Percentiles rank a stretch among this genome's conserved stretches.
Conservation (phyloP, 345 rosid genomes). For the Gossypium anomalum region DNA sequence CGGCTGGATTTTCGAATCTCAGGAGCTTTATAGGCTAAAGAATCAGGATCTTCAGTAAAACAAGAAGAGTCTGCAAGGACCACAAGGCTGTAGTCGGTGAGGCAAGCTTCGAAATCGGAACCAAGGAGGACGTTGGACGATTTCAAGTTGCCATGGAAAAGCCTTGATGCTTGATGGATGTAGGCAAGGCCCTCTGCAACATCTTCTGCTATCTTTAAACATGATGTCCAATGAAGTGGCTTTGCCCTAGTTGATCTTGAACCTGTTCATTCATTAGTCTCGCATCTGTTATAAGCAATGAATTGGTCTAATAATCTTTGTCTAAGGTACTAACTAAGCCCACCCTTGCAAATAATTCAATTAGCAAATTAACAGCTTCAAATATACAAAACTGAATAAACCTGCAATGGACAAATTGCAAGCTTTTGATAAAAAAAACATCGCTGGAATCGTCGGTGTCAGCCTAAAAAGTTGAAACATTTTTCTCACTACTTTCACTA, state of each 20-base stretch:
- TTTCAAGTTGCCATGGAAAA: constrained; percentile 80
- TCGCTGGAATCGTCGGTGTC: no score
- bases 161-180: constrained; percentile 74
- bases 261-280: constrained; percentile 37
- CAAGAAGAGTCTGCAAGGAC: constrained; percentile 54
- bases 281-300: background rate
- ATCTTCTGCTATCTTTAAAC: constrained; percentile 92
- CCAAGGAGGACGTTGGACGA: constrained; percentile 85
- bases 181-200: constrained; percentile 77
- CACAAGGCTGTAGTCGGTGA: constrained; percentile 76
- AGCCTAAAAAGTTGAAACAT: background rate
- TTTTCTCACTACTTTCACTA: background rate
- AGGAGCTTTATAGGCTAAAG: constrained; percentile 63
- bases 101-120: constrained; percentile 83
- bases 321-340: background rate
- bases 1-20: constrained; percentile 65
- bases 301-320: background rate
- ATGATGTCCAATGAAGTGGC: constrained; percentile 94
- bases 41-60: constrained; percentile 57
- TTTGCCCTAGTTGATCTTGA: constrained; percentile 78
- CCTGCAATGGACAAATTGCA: no score
- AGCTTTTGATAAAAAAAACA: no score
- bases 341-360: background rate
- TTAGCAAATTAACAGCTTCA: background rate
- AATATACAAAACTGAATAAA: no score